phyloP scores from a whole-genome alignment of 257 asterid species.

The Eustoma russellianum region DNA sequence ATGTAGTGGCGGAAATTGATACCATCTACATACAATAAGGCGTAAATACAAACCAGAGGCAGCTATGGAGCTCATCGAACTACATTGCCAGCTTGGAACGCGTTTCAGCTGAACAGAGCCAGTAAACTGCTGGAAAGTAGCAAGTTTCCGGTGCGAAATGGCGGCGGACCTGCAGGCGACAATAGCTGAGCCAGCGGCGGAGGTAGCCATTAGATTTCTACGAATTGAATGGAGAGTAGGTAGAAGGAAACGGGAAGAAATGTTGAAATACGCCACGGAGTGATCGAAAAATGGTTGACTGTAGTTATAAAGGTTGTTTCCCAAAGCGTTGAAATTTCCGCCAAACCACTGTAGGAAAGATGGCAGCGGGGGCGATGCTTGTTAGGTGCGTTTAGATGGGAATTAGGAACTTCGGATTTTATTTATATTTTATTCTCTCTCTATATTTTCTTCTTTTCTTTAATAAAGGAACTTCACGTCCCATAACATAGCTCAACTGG shows the following conservation, averaged over 20 bases:
- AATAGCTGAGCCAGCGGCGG: constrained; percentile 12
- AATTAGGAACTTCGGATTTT: not conserved
- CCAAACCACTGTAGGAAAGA: not conserved
- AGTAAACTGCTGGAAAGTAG: constrained; percentile 20
- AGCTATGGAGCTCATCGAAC: constrained; percentile 36
- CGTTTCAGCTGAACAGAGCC: constrained; percentile 26
- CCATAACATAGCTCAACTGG: too few species aligned
- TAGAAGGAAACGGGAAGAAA: constrained; percentile 3
- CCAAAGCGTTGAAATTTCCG: too few species aligned
- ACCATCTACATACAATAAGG: too few species aligned
- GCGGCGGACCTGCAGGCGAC: constrained; percentile 12
- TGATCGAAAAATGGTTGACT: too few species aligned
- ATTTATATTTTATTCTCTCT: too few species aligned
- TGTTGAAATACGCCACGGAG: constrained; percentile 10
- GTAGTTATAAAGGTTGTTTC: too few species aligned
- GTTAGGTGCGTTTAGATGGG: constrained; percentile 5
- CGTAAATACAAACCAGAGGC: constrained; percentile 25
- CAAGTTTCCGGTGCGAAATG: constrained; percentile 24
- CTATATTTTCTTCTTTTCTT: too few species aligned
- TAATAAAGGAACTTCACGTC: too few species aligned
- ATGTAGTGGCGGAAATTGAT: too few species aligned
- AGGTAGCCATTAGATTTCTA: not conserved
- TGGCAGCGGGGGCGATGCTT: constrained; percentile 17
- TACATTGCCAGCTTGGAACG: constrained; percentile 33
- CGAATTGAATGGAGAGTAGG: constrained; percentile 5